Conservation (phyloP, 495 filamentous ascomycete species). For the Aspergillus olivimuriae region DNA sequence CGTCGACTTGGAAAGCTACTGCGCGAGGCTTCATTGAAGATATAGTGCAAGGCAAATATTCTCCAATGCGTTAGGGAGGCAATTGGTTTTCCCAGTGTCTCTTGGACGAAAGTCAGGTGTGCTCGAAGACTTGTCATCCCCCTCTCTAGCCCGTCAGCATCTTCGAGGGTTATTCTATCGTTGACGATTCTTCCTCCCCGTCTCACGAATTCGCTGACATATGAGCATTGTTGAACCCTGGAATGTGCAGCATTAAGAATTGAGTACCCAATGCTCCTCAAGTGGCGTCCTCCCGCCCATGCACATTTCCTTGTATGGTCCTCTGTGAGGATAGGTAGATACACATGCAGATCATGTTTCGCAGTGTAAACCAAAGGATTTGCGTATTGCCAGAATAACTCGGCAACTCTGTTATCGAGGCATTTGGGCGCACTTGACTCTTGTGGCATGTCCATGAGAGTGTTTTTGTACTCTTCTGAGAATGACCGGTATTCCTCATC, state of each 20-base stretch:
- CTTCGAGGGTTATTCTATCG: conserved; percentile 19
- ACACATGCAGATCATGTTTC: conserved; percentile 40
- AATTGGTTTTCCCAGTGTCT: conserved; percentile 4
- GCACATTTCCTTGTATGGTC: conserved; percentile 52
- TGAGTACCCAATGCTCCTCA: conserved; percentile 55
- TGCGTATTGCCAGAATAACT: conserved; percentile 28
- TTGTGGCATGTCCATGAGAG: background rate
- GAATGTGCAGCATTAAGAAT: conserved; percentile 39
- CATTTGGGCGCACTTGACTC: background rate
- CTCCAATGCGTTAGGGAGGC: conserved; percentile 24
- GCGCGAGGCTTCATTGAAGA: conserved; percentile 12
- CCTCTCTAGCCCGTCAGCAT: conserved; percentile 9
- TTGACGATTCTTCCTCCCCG: conserved; percentile 34
- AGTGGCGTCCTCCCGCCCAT: conserved; percentile 51
- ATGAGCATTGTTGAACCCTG: conserved; percentile 6
- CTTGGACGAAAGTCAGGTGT: conserved; percentile 15
- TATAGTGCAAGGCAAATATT: conserved; percentile 29
- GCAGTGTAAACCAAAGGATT: conserved; percentile 5
- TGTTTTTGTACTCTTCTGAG: conserved; percentile 39
- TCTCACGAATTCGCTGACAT: conserved; percentile 43
- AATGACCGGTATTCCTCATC: conserved; percentile 34
- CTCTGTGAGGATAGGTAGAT: conserved; percentile 54
- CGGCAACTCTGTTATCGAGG: conserved; percentile 33
- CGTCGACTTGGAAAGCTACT: conserved; percentile 6
- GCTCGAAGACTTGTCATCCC: conserved; percentile 11